Evolutionary conservation across 495 filamentous ascomycete species (phyloP).

Genomic region (Xylaria longipes): DNA sequence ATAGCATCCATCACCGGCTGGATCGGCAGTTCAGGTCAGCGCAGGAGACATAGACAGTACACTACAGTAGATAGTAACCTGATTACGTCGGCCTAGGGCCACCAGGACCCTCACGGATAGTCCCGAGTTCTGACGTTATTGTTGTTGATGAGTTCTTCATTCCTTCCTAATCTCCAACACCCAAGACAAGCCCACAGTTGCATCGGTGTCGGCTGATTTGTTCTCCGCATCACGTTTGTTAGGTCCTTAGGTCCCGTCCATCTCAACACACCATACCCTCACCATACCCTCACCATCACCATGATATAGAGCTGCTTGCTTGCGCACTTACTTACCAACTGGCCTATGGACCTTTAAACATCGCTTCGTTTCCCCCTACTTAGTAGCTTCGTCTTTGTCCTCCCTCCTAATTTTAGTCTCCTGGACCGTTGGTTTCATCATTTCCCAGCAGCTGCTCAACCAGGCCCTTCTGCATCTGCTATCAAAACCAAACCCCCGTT

Average conservation of each 20-base stretch:
- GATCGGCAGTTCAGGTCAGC: slow-evolving; percentile 14
- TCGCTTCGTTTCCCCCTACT: background rate
- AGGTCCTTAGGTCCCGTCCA: no score
- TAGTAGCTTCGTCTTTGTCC: slow-evolving; percentile 16
- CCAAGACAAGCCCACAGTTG: background rate
- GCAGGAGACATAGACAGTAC: background rate
- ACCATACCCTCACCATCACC: background rate
- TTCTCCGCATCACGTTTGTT: slow-evolving; percentile 22
- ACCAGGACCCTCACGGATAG: background rate
- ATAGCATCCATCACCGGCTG: slow-evolving; percentile 25
- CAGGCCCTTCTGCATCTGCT: background rate
- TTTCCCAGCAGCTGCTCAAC: background rate
- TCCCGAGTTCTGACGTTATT: slow-evolving; percentile 2
- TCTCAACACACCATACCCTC: background rate
- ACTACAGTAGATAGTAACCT: background rate
- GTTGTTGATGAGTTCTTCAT: background rate
- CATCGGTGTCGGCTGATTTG: slow-evolving; percentile 15
- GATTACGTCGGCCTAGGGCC: background rate
- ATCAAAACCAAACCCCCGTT: background rate
- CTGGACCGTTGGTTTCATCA: slow-evolving; percentile 2
- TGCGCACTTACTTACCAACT: background rate
- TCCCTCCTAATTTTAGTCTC: slow-evolving; percentile 8
- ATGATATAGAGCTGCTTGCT: background rate
- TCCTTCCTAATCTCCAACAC: slow-evolving; percentile 2
- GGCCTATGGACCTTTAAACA: background rate